A percentile compares a stretch with the other conserved stretches of the same genome.
Evolutionary conservation across 495 filamentous ascomycete genomes (phyloP).

Genomic region (Tuber aestivum): DNA sequence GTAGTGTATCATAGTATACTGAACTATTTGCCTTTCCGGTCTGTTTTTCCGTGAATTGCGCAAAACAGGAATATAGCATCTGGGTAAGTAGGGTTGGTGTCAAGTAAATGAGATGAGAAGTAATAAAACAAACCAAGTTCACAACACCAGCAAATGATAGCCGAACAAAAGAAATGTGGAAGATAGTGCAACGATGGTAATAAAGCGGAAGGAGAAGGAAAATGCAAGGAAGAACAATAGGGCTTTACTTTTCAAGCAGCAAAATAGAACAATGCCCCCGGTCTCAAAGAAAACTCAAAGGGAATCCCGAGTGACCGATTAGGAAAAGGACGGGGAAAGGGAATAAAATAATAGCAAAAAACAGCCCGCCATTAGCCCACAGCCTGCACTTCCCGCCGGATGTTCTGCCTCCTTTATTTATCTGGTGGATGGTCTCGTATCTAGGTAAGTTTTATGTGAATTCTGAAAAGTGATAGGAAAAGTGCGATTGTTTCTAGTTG

Average conservation of each 20-base stretch:
- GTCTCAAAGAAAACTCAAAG: background rate
- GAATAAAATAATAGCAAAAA: background rate
- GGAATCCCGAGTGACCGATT: background rate
- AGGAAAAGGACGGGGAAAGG: background rate
- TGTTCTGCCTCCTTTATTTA: background rate
- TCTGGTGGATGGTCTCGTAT: background rate
- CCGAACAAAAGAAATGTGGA: background rate
- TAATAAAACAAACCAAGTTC: background rate
- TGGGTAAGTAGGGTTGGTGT: background rate
- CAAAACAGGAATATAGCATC: background rate
- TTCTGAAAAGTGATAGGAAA: background rate
- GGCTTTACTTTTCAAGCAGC: background rate
- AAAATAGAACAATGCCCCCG: background rate
- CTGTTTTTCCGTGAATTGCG: background rate
- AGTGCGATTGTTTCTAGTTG: slow-evolving; percentile 10
- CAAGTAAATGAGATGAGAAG: background rate
- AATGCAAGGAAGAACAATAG: background rate
- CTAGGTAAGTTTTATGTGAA: background rate
- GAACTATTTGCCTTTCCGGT: background rate
- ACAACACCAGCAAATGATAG: background rate
- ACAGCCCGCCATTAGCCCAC: background rate
- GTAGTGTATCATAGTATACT: background rate
- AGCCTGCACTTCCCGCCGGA: background rate
- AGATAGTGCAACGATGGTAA: background rate
- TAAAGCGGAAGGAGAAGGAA: background rate